These are phyloP conservation scores for Venturia oleaginea DNA, from an alignment of 2,329 filamentous ascomycete genomes.

Conservation along the genomic window DNA sequence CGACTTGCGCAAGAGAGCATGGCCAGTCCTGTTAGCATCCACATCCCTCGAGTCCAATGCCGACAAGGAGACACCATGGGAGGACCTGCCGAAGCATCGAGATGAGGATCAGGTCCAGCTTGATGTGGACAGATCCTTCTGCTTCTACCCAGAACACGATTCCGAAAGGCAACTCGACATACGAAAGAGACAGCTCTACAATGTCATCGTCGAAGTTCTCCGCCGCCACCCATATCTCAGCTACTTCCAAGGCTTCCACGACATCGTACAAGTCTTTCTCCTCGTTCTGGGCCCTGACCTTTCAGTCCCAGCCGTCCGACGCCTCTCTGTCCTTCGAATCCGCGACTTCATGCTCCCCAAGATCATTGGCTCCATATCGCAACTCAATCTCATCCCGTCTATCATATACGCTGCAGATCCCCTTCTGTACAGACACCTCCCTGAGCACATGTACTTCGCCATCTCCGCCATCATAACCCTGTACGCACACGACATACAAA, in stretches of 20 bases:
- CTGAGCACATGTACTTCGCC: constrained; percentile 76
- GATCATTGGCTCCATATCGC: constrained; percentile 68
- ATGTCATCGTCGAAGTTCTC: constrained; percentile 72
- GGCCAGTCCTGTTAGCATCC: constrained; percentile 50
- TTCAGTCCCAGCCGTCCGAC: constrained; percentile 57
- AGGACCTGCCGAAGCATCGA: constrained; percentile 59
- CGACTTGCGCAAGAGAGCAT: constrained; percentile 60
- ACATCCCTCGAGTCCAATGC: constrained; percentile 16
- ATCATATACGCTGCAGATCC: constrained; percentile 68
- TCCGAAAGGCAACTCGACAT: constrained; percentile 44
- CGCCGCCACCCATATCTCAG: constrained; percentile 73
- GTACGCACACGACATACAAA: constrained; percentile 92
- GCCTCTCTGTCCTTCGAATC: constrained; percentile 83
- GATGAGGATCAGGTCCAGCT: constrained; percentile 89
- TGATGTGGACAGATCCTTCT: constrained; percentile 92
- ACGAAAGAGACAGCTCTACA: constrained; percentile 68
- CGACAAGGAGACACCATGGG: constrained; percentile 39
- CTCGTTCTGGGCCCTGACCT: constrained; percentile 63
- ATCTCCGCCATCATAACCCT: constrained; percentile 88
- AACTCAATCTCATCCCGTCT: constrained; percentile 79
- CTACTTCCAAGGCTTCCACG: constrained; percentile 98
- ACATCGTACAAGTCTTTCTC: constrained; percentile 92
- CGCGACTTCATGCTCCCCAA: constrained; percentile 96
- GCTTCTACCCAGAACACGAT: constrained; percentile 69
- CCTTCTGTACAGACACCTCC: constrained; percentile 64